Percentiles rank a stretch among this genome's conserved stretches.
Evolutionary conservation across 2,329 filamentous ascomycete species (phyloP).

Genomic region (Beauveria varroae): DNA sequence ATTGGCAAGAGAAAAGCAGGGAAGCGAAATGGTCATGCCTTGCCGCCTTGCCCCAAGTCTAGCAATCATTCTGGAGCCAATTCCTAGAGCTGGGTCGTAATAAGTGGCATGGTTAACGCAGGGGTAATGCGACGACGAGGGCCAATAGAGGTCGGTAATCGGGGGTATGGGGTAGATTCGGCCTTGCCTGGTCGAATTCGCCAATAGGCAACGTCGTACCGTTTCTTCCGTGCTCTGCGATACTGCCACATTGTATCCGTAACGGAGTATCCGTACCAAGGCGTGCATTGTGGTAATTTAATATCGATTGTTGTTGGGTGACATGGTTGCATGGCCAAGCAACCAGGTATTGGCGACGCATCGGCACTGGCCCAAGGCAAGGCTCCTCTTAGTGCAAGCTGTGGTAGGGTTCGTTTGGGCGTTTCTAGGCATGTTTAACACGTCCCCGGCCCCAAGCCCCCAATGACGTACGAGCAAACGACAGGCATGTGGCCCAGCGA

Average conservation of each 20-base stretch:
- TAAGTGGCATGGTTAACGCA: not conserved
- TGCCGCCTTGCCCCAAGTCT: not conserved
- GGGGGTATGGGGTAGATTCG: not conserved
- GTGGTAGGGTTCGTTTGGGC: not conserved
- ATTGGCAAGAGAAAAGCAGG: not conserved
- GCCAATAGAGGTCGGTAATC: not conserved
- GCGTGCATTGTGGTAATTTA: not conserved
- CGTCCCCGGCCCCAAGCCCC: not conserved
- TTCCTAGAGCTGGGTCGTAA: not conserved
- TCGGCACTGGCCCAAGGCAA: no score
- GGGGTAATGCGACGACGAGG: not conserved
- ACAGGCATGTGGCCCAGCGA: conserved; percentile 5
- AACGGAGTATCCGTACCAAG: no score
- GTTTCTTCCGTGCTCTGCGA: no score
- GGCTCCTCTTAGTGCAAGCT: not conserved
- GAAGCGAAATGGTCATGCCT: not conserved
- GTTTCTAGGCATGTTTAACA: no score
- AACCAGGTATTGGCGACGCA: not conserved
- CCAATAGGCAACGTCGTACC: no score
- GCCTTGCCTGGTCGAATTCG: not conserved
- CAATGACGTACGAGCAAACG: conserved; percentile 5
- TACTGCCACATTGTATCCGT: no score
- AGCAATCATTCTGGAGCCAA: not conserved
- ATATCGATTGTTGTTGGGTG: not conserved
- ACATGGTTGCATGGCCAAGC: not conserved